Evolutionary conservation across 2,329 filamentous ascomycete species (phyloP).

Genomic region (Acrocalymma vagum): DNA sequence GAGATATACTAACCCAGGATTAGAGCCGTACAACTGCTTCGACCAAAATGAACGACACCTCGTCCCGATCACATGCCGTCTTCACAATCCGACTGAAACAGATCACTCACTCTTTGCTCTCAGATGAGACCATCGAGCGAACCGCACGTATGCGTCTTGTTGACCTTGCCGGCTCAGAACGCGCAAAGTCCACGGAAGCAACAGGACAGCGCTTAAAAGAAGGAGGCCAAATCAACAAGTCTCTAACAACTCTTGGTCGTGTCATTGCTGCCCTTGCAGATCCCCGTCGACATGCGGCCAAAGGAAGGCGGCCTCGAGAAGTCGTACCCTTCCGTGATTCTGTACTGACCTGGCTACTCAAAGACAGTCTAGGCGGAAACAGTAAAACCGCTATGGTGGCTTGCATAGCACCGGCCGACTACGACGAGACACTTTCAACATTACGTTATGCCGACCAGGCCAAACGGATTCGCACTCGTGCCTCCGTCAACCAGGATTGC

Average conservation of each 20-base stretch:
- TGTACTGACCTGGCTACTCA: slow-evolving; percentile 83
- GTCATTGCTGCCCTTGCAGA: slow-evolving; percentile 91
- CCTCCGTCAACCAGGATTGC: slow-evolving; percentile 94
- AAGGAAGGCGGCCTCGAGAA: slow-evolving; percentile 59
- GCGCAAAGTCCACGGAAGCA: slow-evolving; percentile 94
- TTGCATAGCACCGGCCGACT: slow-evolving; percentile 93
- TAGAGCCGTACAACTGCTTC: slow-evolving; percentile 84
- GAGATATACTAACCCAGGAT: slow-evolving; percentile 11
- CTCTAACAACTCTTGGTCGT: slow-evolving; percentile 90
- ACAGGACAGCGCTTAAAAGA: slow-evolving; percentile 90
- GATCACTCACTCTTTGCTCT: slow-evolving; percentile 95
- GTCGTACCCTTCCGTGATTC: slow-evolving; percentile 95
- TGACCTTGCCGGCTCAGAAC: slow-evolving; percentile 92
- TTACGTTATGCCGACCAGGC: slow-evolving; percentile 97
- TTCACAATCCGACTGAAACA: slow-evolving; percentile 99
- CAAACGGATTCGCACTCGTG: slow-evolving; percentile 94
- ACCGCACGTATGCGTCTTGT: slow-evolving; percentile 93
- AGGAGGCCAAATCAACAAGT: slow-evolving; percentile 99
- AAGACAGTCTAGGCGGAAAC: slow-evolving; percentile 95
- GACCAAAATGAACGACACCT: slow-evolving; percentile 99
- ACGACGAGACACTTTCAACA: slow-evolving; percentile 95
- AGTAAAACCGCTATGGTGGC: slow-evolving; percentile 99
- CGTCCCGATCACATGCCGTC: slow-evolving; percentile 93
- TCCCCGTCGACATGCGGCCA: slow-evolving; percentile 62
- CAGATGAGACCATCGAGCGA: slow-evolving; percentile 97